These are phyloP conservation scores for Populus nigra DNA, from an alignment of 345 rosid genomes.

Conservation along the genomic window DNA sequence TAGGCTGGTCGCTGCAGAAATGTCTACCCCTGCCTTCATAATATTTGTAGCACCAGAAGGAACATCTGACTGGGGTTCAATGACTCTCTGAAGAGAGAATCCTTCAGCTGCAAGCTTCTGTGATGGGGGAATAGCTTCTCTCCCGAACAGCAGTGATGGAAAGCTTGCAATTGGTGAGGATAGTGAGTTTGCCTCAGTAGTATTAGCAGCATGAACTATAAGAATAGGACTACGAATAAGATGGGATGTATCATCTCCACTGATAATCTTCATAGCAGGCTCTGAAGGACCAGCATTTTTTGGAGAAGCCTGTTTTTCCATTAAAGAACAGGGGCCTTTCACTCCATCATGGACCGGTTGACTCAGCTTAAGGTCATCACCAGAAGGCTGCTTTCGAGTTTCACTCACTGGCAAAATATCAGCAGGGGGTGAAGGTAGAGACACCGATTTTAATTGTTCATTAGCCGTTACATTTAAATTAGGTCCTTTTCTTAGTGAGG, in stretches of 20 bases:
- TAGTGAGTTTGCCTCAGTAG: conserved; percentile 1
- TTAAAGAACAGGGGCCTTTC: conserved; percentile 1
- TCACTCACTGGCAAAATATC: conserved; percentile 25
- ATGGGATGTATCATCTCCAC: conserved; percentile 15
- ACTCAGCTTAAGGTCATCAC: conserved; percentile 25
- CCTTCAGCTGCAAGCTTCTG: conserved; percentile 21
- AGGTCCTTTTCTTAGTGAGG: conserved; percentile 26
- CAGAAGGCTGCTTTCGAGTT: conserved; percentile 26
- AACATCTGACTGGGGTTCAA: conserved; percentile 14
- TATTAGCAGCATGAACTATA: conserved; percentile 10
- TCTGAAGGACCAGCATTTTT: conserved; percentile 27
- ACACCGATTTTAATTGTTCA: conserved; percentile 25
- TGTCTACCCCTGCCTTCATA: conserved; percentile 4
- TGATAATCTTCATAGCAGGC: conserved; percentile 29
- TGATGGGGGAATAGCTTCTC: conserved; percentile 23
- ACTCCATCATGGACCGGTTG: conserved; percentile 23
- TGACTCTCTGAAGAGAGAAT: conserved; percentile 22
- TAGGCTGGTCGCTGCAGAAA: neutral
- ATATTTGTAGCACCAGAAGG: conserved; percentile 9
- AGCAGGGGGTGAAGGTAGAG: conserved; percentile 19
- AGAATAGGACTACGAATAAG: conserved; percentile 11
- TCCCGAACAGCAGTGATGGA: conserved; percentile 24
- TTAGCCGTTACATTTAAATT: conserved; percentile 20
- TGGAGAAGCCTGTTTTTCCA: conserved; percentile 18
- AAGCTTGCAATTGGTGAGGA: conserved; percentile 21